Percentiles rank a stretch among this genome's conserved stretches.
These are phyloP conservation scores for Saturnispora mendoncae DNA, from an alignment of 805 yeast genomes.

Conservation along the genomic window DNA sequence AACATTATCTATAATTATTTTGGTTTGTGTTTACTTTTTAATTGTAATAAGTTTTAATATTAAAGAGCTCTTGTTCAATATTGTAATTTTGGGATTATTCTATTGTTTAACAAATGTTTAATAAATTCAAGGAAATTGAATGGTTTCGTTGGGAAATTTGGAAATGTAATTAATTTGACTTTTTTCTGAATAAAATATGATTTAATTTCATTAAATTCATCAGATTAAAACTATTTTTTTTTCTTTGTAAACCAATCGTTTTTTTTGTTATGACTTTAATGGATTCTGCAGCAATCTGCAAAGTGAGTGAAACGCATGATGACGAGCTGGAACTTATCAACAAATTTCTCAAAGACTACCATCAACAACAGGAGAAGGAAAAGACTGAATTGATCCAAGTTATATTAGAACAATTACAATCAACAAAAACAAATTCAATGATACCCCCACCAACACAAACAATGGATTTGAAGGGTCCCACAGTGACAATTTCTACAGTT, in stretches of 20 bases:
- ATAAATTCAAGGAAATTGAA: too few relatives aligned
- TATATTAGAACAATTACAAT: constrained; percentile 7
- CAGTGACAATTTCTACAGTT: constrained; percentile 5
- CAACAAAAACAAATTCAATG: neutral
- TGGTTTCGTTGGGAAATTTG: too few relatives aligned
- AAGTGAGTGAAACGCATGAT: neutral
- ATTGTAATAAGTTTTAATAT: neutral
- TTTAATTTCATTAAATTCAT: too few relatives aligned
- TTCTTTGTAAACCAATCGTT: neutral
- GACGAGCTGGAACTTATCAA: constrained; percentile 5
- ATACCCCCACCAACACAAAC: neutral
- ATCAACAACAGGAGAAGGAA: constrained; percentile 16
- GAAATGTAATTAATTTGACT: too few relatives aligned
- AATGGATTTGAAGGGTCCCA: constrained; percentile 5
- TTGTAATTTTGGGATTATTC: too few relatives aligned
- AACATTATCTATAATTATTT: too few relatives aligned
- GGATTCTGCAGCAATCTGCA: neutral
- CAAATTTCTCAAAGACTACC: constrained; percentile 10
- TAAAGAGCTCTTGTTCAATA: too few relatives aligned
- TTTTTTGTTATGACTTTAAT: neutral
- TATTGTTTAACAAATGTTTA: too few relatives aligned
- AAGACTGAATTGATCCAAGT: constrained; percentile 2
- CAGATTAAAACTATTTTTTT: neutral
- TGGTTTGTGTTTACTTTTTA: too few relatives aligned
- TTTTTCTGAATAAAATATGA: too few relatives aligned